Conservation (phyloP, 2,329 filamentous ascomycete species). For the Penicillium verrucosum region DNA sequence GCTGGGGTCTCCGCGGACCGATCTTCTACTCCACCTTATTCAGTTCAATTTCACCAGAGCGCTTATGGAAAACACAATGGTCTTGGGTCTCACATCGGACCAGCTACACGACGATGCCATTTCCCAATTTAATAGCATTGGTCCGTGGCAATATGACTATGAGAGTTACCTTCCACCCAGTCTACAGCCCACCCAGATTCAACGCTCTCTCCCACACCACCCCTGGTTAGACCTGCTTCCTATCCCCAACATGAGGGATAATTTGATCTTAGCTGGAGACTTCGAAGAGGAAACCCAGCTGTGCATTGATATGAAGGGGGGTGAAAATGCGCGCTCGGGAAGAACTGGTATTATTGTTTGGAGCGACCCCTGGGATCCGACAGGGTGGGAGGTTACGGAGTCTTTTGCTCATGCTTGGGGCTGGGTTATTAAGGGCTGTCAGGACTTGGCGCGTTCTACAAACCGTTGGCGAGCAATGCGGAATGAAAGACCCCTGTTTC, state of each 20-base stretch:
- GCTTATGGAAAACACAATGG: slow-evolving; percentile 14
- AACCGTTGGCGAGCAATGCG: slow-evolving; percentile 30
- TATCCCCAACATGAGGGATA: slow-evolving; percentile 21
- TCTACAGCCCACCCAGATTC: slow-evolving; percentile 21
- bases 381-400: slow-evolving; percentile 28
- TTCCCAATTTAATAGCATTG: slow-evolving; percentile 16
- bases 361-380: slow-evolving; percentile 29
- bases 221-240: slow-evolving; percentile 29
- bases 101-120: slow-evolving; percentile 18
- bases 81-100: slow-evolving; percentile 14
- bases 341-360: slow-evolving; percentile 26
- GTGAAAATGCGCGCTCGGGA: neutral
- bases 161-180: slow-evolving; percentile 1
- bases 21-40: slow-evolving; percentile 16
- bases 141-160: slow-evolving; percentile 6
- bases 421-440: slow-evolving; percentile 26
- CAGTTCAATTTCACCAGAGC: slow-evolving; percentile 19
- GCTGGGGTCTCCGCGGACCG: slow-evolving; percentile 14
- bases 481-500: slow-evolving; percentile 20
- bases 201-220: slow-evolving; percentile 21
- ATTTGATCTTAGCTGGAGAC: slow-evolving; percentile 19
- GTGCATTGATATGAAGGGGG: slow-evolving; percentile 18
- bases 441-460: slow-evolving; percentile 23
- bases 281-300: slow-evolving; percentile 16
- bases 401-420: slow-evolving; percentile 28